Base-by-base conservation (phyloP, 225 moss, liverwort and hornwort species). In the Neckera pumila region DNA sequence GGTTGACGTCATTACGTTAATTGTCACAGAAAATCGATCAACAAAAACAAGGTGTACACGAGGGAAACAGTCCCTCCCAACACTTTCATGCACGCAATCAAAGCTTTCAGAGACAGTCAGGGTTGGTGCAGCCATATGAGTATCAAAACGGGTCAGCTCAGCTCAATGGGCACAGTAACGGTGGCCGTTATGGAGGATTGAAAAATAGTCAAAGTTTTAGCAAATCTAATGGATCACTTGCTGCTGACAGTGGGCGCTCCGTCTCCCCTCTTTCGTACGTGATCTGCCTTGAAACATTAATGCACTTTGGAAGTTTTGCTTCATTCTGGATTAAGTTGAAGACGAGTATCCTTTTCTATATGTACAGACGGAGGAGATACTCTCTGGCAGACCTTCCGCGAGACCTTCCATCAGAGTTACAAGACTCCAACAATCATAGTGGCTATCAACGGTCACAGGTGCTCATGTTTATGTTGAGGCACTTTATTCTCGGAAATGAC, bases 21-120 rank as follows among this genome's bases (percentile, higher is more conserved):
- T 84, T 80, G 56, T 87, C 79, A 34, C 90, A 95, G 96, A 98
- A 96, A 91, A 87, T 94, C 89, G 93, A 98, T 84, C 96, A 95
- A 88, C 94, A 93, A 71, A 93, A 90, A 73, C 91, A 90, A 90
- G 86, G 90, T 60, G 87, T 86, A 73, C 42, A 80, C 87, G 89
- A 94, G 89, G 90, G 89, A 75, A 49, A 90, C 88, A 88, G 89
- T 84, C 91, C 95, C 67, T 90, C 93, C 36, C 94, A 93, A 90
- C 66, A 86, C 82, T 85, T 88, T 87, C 93, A 94, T 88, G 89
- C 91, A 84, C 91, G 88, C 87, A 92, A 91, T 90, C 79, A 82
- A 62, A 90, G 81, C 86, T 76, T 84, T 79, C 96, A 97, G 80
- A 95, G 95, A 82, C 95, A 93, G 82, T 65, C 86, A 85, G 92